phyloP scores from a whole-genome alignment of 495 filamentous ascomycete genomes.

The Cenococcum geophilum region DNA sequence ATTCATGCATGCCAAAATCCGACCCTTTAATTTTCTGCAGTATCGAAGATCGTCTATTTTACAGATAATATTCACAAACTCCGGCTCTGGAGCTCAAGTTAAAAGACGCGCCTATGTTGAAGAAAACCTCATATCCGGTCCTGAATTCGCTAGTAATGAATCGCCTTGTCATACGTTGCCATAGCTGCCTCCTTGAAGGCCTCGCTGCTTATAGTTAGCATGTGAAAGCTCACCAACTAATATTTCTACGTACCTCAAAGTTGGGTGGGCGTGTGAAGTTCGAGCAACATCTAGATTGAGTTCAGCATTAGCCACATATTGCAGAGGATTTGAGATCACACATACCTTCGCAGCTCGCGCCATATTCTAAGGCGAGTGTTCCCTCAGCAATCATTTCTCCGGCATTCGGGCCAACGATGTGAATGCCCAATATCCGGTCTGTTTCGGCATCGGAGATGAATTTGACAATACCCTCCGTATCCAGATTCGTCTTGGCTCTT shows the following conservation, averaged over 20 bases:
- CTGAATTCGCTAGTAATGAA: slow-evolving; percentile 68
- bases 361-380: slow-evolving; percentile 92
- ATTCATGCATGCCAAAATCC: background rate
- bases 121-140: slow-evolving; percentile 9
- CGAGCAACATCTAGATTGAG: slow-evolving; percentile 1
- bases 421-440: slow-evolving; percentile 87
- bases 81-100: slow-evolving; percentile 19
- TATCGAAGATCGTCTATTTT: slow-evolving; percentile 15
- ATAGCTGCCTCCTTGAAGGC: slow-evolving; percentile 99
- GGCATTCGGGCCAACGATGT: slow-evolving; percentile 93
- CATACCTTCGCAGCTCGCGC: slow-evolving; percentile 81
- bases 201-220: slow-evolving; percentile 76
- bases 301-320: slow-evolving; percentile 8
- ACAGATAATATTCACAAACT: slow-evolving; percentile 33
- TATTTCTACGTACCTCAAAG: background rate
- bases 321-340: background rate
- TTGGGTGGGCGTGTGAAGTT: slow-evolving; percentile 3
- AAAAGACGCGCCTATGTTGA: slow-evolving; percentile 20
- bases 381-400: slow-evolving; percentile 99
- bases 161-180: slow-evolving; percentile 93
- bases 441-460: slow-evolving; percentile 96
- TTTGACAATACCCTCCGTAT: slow-evolving; percentile 95
- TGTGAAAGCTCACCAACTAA: slow-evolving; percentile 84
- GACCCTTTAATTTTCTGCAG: background rate
- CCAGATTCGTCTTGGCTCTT: slow-evolving; percentile 96